Evolutionary conservation across 208 protist genomes (phyloP), one percentile per base, ranked within the genome.

Genomic region (Leishmania gerbilli): DNA sequence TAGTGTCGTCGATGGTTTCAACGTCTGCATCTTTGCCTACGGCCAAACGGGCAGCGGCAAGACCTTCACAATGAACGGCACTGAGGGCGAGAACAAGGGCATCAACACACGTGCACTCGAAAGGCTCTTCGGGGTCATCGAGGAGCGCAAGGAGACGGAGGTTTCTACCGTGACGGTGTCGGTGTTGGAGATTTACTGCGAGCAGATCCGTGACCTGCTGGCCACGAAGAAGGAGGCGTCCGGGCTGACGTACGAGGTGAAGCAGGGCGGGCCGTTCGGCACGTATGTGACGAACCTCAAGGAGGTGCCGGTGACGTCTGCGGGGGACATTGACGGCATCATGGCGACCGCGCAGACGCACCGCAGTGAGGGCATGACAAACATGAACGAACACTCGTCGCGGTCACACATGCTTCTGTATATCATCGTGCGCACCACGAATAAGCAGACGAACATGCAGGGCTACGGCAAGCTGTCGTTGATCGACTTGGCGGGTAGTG

Each of bases 1-100:
- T 84, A 95, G 91, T 64, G 94, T 97, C 21, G 95, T 98, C 11
- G 96, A 98, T 77, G 96, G 96, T 71, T 98, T 96, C 88, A 98
- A 98, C 86, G 96, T 98, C 56, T 98, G 94, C 86, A 97, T 98
- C 69, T 98, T 98, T 88, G 96, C 96, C 34, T 98, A 98, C 87
- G 96, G 96, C 64, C 95, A 98, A 82, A 98, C 96, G 15, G 96
- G 96, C 56, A 96, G 89, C 82, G 96, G 96, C 37, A 98, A 98
- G 79, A 97, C 94, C 37, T 96, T 87, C 79, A 98, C 96, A 49
- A 98, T 98, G 95, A 88, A 89, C 68, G 95, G 95, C n/a, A 86
- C 84, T 15, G 87, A 92, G 27, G 90, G 86, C 34, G 92, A 97
- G 51, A 67, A 80, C 56, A 95, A 94, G 81, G 95, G 95, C 60